Evolutionary conservation across 75 land plant genomes (phyloP), one percentile per base, ranked within the genome.

Genomic region (Pinus tabuliformis): DNA sequence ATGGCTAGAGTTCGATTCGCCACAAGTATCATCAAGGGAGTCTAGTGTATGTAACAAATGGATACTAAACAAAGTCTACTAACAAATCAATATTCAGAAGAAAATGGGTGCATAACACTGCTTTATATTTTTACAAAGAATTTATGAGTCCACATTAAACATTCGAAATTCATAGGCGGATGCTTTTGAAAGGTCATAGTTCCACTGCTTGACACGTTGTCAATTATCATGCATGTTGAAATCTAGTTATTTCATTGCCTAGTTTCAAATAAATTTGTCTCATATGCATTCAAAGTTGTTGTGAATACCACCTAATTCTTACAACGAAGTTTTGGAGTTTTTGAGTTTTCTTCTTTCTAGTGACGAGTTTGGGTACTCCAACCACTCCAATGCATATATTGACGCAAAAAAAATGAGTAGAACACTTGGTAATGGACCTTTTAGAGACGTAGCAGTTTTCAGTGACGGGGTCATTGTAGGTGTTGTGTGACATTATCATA

Each of bases 311-410:
- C n/a, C 28, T 7, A 89, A 83, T 70, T 66, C 85, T 12, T 83
- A 79, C 84, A 76, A 57, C 13, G 91, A 86, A 4, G 75, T 81
- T 45, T 75, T 89, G 22, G 91, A 89, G 60, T 68, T 89, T 37
- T 89, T 56, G 64, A 80, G n/a, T 45, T 89, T 89, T 21, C 77
- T 63, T 72, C 91, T 86, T 65, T 70, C 76, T 22, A 36, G 71
- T 13, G 91, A 89, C 73, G 91, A 89, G 65, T 86, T 78, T 64
- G 86, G 91, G 91, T 86, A 86, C 75, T 49, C 82, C 18, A 89
- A 89, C 54, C 88, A 89, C n/a, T 80, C 86, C 1, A 80, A 87
- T 49, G 89, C 65, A 8, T 87, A 78, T 68, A 57, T 87, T 15
- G 49, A 49, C 21, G 76, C 83, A 6, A 87, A 87, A 78, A 87